Conservation (phyloP, 139 green algal genomes). For the Pycnococcus provasolii region DNA sequence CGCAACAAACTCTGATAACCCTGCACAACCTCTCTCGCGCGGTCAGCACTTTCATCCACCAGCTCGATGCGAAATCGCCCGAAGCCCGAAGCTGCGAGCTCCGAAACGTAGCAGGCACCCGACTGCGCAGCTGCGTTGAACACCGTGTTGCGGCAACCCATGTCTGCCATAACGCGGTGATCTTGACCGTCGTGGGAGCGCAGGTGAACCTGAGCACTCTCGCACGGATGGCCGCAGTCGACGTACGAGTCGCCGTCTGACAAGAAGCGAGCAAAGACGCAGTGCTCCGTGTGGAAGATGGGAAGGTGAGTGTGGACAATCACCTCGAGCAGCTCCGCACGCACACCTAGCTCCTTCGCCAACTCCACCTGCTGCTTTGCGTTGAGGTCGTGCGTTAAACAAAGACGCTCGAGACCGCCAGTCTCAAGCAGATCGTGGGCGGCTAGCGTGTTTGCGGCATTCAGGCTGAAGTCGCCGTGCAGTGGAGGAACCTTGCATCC, state of each 20-base stretch:
- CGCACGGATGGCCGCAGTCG: conserved; percentile 76
- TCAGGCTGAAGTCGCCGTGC: conserved; percentile 72
- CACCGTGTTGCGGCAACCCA: conserved; percentile 75
- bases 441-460: conserved; percentile 60
- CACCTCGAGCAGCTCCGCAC: conserved; percentile 41
- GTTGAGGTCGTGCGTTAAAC: conserved; percentile 68
- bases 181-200: conserved; percentile 51
- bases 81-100: conserved; percentile 34
- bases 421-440: conserved; percentile 44
- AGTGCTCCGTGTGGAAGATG: conserved; percentile 84
- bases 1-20: conserved; percentile 33
- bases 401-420: conserved; percentile 37
- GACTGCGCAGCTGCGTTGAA: conserved; percentile 63
- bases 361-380: conserved; percentile 46
- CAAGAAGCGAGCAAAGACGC: conserved; percentile 68
- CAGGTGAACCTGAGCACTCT: conserved; percentile 58
- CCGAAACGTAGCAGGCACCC: conserved; percentile 31
- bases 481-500: conserved; percentile 37
- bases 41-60: conserved; percentile 53
- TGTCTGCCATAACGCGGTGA: conserved; percentile 73
- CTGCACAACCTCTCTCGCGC: conserved; percentile 49
- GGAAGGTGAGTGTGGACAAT: conserved; percentile 71
- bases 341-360: conserved; percentile 20
- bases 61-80: conserved; percentile 59
- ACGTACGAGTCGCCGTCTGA: conserved; percentile 52